These are phyloP conservation scores for Trypanosoma cruzi DNA, from an alignment of 208 protist genomes.

Conservation along the genomic window DNA sequence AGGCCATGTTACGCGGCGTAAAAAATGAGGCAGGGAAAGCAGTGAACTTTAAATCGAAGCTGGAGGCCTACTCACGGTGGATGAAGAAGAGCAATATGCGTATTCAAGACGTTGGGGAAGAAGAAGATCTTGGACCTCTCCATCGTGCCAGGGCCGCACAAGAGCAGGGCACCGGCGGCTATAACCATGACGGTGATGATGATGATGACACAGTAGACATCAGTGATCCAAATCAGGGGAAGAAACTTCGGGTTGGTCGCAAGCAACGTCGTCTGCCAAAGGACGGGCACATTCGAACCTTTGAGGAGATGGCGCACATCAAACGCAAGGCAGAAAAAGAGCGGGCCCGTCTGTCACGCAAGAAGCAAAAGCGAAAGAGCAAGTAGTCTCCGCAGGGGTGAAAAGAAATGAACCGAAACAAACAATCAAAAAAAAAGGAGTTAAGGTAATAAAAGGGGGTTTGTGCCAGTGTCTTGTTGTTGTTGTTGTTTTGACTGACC, in stretches of 20 bases:
- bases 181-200: slow-evolving; percentile 25
- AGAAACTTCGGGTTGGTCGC: slow-evolving; percentile 90
- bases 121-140: slow-evolving; percentile 85
- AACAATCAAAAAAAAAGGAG: not conserved
- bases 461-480: too few species aligned
- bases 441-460: not conserved
- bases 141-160: slow-evolving; percentile 62
- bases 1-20: slow-evolving; percentile 83
- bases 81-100: slow-evolving; percentile 93
- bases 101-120: slow-evolving; percentile 91
- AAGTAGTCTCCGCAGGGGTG: slow-evolving; percentile 21
- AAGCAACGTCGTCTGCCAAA: slow-evolving; percentile 86
- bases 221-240: slow-evolving; percentile 91
- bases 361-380: slow-evolving; percentile 40
- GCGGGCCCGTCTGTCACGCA: slow-evolving; percentile 66
- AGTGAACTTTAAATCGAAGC: slow-evolving; percentile 92
- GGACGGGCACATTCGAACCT: slow-evolving; percentile 85
- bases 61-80: slow-evolving; percentile 89
- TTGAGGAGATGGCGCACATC: slow-evolving; percentile 83
- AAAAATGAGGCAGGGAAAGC: slow-evolving; percentile 94
- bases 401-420: not conserved
- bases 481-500: not conserved
- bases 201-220: slow-evolving; percentile 77
- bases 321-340: slow-evolving; percentile 86
- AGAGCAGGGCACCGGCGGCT: slow-evolving; percentile 8